Evolutionary conservation across 257 asterid species (phyloP).

Genomic region (Prunella vulgaris): DNA sequence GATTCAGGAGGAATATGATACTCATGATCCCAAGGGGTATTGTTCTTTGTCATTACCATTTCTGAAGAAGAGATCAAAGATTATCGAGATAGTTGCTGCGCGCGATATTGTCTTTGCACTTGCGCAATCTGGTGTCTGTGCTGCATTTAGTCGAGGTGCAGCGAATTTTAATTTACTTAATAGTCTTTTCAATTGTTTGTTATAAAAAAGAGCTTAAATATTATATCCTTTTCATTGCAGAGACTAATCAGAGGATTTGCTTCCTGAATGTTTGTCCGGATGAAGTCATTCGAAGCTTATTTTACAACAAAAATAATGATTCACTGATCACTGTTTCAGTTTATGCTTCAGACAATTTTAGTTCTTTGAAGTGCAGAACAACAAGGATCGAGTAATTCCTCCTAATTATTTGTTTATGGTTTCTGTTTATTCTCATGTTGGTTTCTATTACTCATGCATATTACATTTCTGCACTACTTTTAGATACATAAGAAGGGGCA

Average conservation of each 20-base stretch:
- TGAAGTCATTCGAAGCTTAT: constrained; percentile 96
- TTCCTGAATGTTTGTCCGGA: constrained; percentile 91
- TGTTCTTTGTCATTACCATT: constrained; percentile 63
- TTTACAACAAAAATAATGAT: constrained; percentile 95
- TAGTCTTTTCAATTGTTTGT: background rate
- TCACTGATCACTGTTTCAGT: constrained; percentile 98
- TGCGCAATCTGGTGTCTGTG: constrained; percentile 98
- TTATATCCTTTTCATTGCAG: constrained; percentile 46
- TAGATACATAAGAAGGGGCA: constrained; percentile 90
- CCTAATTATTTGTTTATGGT: constrained; percentile 8
- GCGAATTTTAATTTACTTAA: background rate
- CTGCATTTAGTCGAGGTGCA: constrained; percentile 96
- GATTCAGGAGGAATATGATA: constrained; percentile 94
- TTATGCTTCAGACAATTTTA: constrained; percentile 91
- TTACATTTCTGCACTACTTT: constrained; percentile 6
- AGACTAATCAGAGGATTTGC: constrained; percentile 90
- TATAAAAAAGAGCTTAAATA: constrained; percentile 17
- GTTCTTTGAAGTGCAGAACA: constrained; percentile 95
- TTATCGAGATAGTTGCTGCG: constrained; percentile 96
- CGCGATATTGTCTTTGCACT: constrained; percentile 99
- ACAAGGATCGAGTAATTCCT: constrained; percentile 86
- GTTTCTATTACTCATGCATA: constrained; percentile 12
- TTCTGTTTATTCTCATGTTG: constrained; percentile 16
- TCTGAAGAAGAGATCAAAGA: constrained; percentile 87
- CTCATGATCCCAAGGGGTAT: constrained; percentile 94